A percentile compares a stretch with the other conserved stretches of the same genome.
Evolutionary conservation across 805 yeast species (phyloP).

Genomic region (Wickerhamiella dianesei): DNA sequence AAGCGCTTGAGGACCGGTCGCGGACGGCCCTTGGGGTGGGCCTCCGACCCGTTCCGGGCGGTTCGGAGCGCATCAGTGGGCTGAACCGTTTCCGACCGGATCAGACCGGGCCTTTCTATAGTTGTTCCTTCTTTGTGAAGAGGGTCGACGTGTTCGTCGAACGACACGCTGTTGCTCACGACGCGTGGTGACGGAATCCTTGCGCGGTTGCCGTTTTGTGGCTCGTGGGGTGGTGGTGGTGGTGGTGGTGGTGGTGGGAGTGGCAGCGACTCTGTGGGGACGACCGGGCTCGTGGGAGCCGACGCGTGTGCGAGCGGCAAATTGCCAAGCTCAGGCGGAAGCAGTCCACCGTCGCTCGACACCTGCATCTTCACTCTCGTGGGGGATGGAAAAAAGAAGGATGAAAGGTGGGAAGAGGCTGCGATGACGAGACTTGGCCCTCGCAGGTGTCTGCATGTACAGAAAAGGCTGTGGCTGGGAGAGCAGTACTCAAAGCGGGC

Average conservation of each 20-base stretch:
- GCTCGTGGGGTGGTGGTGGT: not conserved
- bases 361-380: not conserved
- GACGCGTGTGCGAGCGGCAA: no score
- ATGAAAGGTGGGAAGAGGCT: not conserved
- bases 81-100: not conserved
- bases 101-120: not conserved
- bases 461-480: not conserved
- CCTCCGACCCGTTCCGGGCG: not conserved
- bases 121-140: no score
- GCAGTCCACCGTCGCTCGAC: not conserved
- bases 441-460: not conserved
- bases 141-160: no score
- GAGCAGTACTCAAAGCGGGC: not conserved
- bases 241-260: no score
- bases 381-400: no score
- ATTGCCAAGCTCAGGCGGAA: not conserved
- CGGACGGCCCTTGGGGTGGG: not conserved
- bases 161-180: no score
- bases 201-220: not conserved
- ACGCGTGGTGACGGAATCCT: not conserved
- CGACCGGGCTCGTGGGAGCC: no score
- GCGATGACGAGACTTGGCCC: not conserved
- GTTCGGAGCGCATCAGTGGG: not conserved
- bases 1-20: conserved; percentile 25
- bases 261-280: no score